These are phyloP conservation scores for Plasmodium gonderi DNA, from an alignment of 169 alveolate genomes.

Conservation along the genomic window DNA sequence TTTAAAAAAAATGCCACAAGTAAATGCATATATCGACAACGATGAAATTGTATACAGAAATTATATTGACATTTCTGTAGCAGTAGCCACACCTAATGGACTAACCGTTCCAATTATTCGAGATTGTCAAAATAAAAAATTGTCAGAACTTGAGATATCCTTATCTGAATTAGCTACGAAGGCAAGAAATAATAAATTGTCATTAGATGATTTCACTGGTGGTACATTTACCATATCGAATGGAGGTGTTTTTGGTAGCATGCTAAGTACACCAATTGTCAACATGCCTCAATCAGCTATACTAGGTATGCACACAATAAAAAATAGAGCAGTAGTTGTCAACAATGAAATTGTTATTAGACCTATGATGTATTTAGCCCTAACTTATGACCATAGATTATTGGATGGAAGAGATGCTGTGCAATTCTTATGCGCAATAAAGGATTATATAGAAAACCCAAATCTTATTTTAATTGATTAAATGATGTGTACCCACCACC, in stretches of 20 bases:
- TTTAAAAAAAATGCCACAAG: slow-evolving; percentile 86
- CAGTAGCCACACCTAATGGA: slow-evolving; percentile 97
- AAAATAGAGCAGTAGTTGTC: slow-evolving; percentile 93
- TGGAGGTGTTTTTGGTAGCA: slow-evolving; percentile 97
- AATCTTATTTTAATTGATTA: slow-evolving; percentile 76
- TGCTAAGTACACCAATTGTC: slow-evolving; percentile 96
- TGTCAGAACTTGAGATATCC: slow-evolving; percentile 91
- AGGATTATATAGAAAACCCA: slow-evolving; percentile 95
- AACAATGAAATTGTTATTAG: slow-evolving; percentile 94
- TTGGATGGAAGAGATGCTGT: slow-evolving; percentile 98
- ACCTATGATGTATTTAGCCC: slow-evolving; percentile 95
- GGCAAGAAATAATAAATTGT: slow-evolving; percentile 92
- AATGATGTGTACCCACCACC: no score
- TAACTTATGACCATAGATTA: slow-evolving; percentile 97
- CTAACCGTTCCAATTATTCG: slow-evolving; percentile 95
- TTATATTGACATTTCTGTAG: slow-evolving; percentile 95
- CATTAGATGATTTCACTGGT: slow-evolving; percentile 96
- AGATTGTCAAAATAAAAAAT: slow-evolving; percentile 89
- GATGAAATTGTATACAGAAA: slow-evolving; percentile 93
- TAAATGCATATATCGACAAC: slow-evolving; percentile 88
- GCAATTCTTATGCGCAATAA: slow-evolving; percentile 92
- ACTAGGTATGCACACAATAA: slow-evolving; percentile 94
- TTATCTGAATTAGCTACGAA: slow-evolving; percentile 86
- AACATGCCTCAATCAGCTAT: slow-evolving; percentile 97
- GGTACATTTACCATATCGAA: slow-evolving; percentile 97